phyloP scores from a whole-genome alignment of 2,329 filamentous ascomycete genomes.

The Aspergillus quadrilineatus region DNA sequence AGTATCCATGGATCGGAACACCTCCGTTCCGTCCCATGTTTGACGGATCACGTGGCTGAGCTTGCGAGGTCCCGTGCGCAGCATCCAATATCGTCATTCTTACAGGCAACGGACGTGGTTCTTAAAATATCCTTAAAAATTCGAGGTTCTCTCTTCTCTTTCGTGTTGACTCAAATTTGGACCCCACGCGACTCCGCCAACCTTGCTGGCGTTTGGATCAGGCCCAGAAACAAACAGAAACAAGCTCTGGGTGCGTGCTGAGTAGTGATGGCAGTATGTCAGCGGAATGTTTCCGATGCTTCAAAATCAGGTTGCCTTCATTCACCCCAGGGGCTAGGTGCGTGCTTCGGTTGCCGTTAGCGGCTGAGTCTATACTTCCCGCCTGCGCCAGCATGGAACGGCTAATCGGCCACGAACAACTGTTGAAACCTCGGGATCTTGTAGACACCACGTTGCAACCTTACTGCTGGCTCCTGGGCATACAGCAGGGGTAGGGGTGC shows the following conservation, averaged over 20 bases:
- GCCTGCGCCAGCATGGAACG: background rate
- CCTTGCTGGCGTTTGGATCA: background rate
- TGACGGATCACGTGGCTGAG: slow-evolving; percentile 4
- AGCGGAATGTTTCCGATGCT: background rate
- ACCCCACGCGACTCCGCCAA: slow-evolving; percentile 1
- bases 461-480: background rate
- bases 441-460: background rate
- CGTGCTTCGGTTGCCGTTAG: background rate
- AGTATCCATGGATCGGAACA: background rate
- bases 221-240: background rate
- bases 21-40: background rate
- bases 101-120: background rate
- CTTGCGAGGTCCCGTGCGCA: background rate
- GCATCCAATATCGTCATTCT: background rate
- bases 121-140: slow-evolving; percentile 1
- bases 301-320: background rate
- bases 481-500: background rate
- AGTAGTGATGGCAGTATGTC: background rate
- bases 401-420: background rate
- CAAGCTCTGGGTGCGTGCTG: background rate
- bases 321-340: background rate
- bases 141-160: background rate
- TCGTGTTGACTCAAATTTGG: background rate
- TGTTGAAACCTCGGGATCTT: background rate
- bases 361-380: background rate